Evolutionary conservation across 2,329 filamentous ascomycete genomes (phyloP), one percentile per base, ranked within the genome.

Genomic region (Ophiostoma perfectum): DNA sequence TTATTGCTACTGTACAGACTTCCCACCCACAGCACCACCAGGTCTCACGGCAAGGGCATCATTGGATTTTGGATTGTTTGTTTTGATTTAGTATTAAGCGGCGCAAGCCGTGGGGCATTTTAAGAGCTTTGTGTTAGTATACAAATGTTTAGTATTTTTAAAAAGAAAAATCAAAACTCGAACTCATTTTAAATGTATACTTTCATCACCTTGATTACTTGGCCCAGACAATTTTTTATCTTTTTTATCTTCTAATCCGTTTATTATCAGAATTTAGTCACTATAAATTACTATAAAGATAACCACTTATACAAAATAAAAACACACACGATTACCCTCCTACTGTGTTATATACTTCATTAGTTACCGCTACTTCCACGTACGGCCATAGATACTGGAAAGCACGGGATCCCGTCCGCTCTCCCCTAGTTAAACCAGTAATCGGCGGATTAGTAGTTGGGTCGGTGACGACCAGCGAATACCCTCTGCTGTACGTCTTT

Each of bases 381-480:
- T 47, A 47, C 45, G 45, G 45, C 45, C 45, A 47, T 47, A 47
- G 45, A 47, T 47, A 47, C 45, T 47, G 45, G 12, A 47, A 47
- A 47, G 45, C 45, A 47, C 45, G 45, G 45, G 45, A 52, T 52
- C 47, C 47, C 47, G 47, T 52, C 47, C 47, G 47, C 47, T 52
- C 47, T 52, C 47, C n/a, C 47, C 47, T 52, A 52, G 47, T 52
- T 52, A 52, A 52, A 52, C 47, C n/a, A 52, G 6, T 52, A 52
- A 52, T 52, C 47, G 47, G 47, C n/a, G 47, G 47, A 52, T 52
- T 52, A 52, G 47, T 52, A 52, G 47, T 52, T 52, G 47, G 47
- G 47, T 52, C 47, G 47, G 47, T 52, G 47, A 52, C 47, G 47
- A 52, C 47, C 47, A 52, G 47, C 47, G 47, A 52, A 18, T 52